Evolutionary conservation across 331 rosid species (phyloP).

Genomic region (Erythrophleum ivorense): DNA sequence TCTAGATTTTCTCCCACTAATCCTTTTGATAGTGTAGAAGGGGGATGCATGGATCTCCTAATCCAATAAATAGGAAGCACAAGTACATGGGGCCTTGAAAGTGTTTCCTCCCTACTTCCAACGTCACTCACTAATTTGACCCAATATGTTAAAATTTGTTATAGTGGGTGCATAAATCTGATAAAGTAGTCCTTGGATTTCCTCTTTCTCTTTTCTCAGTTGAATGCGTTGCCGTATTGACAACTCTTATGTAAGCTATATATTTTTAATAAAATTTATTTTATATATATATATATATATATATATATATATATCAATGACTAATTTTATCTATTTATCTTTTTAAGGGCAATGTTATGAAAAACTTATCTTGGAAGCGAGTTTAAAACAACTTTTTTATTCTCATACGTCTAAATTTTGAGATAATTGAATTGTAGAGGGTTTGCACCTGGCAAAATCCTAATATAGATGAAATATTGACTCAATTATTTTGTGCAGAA

Average conservation of each 20-base stretch:
- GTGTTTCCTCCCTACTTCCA: conserved; percentile 27
- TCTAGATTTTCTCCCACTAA: conserved; percentile 17
- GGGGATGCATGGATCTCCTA: conserved; percentile 29
- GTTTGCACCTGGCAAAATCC: not conserved
- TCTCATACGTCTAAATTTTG: not conserved
- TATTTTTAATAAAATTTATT: not conserved
- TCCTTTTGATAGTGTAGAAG: conserved; percentile 15
- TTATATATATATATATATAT: no score
- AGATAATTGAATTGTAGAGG: not conserved
- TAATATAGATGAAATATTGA: not conserved
- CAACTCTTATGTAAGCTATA: not conserved
- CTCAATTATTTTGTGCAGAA: conserved; percentile 56
- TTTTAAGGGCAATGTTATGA: no score
- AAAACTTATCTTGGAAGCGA: no score
- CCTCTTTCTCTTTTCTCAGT: not conserved
- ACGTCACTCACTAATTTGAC: conserved; percentile 7
- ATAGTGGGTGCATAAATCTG: conserved; percentile 1
- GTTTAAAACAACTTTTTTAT: not conserved
- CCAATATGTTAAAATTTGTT: not conserved
- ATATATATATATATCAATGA: no score
- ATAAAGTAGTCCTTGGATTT: conserved; percentile 15
- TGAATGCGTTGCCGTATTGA: not conserved
- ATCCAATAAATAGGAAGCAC: conserved; percentile 34
- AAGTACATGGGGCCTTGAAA: conserved; percentile 33
- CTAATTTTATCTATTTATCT: no score